These are phyloP conservation scores for Fusarium guadeloupense DNA, from an alignment of 2,329 filamentous ascomycete species.

Conservation along the genomic window DNA sequence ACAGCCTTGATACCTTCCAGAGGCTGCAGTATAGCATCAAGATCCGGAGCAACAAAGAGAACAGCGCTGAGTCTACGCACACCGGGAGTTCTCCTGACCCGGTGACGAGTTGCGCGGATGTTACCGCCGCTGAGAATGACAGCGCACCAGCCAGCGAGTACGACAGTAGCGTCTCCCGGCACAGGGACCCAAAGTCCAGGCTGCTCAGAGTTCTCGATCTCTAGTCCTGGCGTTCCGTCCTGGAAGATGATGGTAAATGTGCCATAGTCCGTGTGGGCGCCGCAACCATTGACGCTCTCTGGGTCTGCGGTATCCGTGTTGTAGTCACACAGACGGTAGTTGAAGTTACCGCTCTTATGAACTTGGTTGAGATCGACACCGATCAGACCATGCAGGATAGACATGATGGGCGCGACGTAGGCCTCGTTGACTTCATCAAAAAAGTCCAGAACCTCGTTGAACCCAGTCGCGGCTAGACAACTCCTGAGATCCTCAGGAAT, in stretches of 20 bases:
- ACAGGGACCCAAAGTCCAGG: background rate
- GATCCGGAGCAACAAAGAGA: background rate
- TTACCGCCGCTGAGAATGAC: background rate
- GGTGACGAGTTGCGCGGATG: background rate
- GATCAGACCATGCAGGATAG: background rate
- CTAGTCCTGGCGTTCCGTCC: background rate
- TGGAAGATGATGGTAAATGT: background rate
- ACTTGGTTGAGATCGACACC: background rate
- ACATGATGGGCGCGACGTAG: background rate
- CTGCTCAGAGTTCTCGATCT: background rate
- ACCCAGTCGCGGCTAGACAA: background rate
- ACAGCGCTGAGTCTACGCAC: background rate
- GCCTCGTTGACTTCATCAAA: background rate
- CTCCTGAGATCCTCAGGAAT: background rate
- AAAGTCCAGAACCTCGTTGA: background rate
- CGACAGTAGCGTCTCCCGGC: background rate
- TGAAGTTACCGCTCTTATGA: background rate
- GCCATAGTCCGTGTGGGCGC: constrained; percentile 3
- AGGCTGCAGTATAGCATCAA: background rate
- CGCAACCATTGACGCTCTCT: background rate
- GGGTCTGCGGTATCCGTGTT: background rate
- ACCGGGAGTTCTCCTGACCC: background rate
- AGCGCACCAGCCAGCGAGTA: constrained; percentile 6
- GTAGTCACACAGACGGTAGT: background rate
- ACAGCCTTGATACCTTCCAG: background rate